Conservation (phyloP, 1,284 basidiomycete genomes). For the Ceratobasidium theobromae region DNA sequence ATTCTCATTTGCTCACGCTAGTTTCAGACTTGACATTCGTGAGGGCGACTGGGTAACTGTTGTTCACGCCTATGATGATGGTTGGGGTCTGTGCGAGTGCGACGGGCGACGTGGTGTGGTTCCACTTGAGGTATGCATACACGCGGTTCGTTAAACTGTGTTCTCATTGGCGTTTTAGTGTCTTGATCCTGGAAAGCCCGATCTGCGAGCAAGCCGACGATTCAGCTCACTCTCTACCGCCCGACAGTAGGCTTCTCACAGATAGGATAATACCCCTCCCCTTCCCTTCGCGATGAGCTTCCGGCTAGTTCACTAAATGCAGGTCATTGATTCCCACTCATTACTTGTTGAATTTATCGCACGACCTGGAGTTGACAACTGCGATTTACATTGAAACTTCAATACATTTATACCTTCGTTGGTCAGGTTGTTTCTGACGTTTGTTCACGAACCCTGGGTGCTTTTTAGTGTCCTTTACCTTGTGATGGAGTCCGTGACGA, state of each 20-base stretch:
- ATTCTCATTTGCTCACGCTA: background rate
- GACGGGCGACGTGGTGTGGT: constrained; percentile 27
- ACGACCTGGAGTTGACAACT: constrained; percentile 5
- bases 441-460: background rate
- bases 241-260: constrained; percentile 11
- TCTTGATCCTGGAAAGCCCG: constrained; percentile 21
- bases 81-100: constrained; percentile 28
- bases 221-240: constrained; percentile 22
- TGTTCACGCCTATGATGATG: constrained; percentile 27
- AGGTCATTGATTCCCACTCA: constrained; percentile 13
- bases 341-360: constrained; percentile 14
- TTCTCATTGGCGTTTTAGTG: constrained; percentile 3
- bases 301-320: constrained; percentile 1
- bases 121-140: constrained; percentile 10
- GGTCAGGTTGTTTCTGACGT: background rate
- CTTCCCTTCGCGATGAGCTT: background rate
- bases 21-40: constrained; percentile 17
- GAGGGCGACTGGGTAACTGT: constrained; percentile 28
- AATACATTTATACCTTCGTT: background rate
- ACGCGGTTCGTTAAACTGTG: background rate
- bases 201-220: constrained; percentile 21
- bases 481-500: constrained; percentile 30
- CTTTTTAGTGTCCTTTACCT: constrained; percentile 2
- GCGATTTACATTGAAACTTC: constrained; percentile 5
- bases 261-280: no score